A percentile compares a stretch with the other conserved stretches of the same genome.
These are phyloP conservation scores for Tephrocybe sp. DNA, from an alignment of 768 basidiomycete species.

Conservation along the genomic window DNA sequence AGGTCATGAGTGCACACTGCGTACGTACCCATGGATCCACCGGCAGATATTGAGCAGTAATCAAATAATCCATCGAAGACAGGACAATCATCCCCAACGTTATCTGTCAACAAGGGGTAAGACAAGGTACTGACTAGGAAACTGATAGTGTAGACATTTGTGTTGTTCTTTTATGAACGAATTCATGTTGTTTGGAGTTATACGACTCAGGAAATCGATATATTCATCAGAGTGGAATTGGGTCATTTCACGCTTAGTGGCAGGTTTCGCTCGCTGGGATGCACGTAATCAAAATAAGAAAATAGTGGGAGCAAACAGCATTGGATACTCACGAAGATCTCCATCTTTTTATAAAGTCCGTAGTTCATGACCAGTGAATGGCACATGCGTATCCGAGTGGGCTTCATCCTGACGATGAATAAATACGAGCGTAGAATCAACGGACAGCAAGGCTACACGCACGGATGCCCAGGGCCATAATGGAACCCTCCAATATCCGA, in stretches of 20 bases:
- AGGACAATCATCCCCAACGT: slow-evolving; percentile 98
- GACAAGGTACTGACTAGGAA: background rate
- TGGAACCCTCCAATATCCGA: slow-evolving; percentile 99
- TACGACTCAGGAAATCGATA: slow-evolving; percentile 92
- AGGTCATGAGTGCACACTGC: background rate
- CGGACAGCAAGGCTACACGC: slow-evolving; percentile 6
- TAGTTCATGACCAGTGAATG: slow-evolving; percentile 99
- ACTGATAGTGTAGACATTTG: slow-evolving; percentile 64
- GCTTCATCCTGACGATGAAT: slow-evolving; percentile 74
- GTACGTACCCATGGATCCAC: slow-evolving; percentile 93
- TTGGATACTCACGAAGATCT: slow-evolving; percentile 86
- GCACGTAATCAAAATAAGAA: no score
- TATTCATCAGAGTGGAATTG: slow-evolving; percentile 99
- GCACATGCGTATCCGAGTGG: slow-evolving; percentile 98
- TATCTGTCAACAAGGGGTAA: slow-evolving; percentile 54
- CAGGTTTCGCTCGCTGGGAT: slow-evolving; percentile 93
- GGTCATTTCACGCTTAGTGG: slow-evolving; percentile 99
- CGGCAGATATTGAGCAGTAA: slow-evolving; percentile 99
- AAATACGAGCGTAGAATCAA: slow-evolving; percentile 17
- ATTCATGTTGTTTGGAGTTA: slow-evolving; percentile 95
- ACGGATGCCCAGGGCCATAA: slow-evolving; percentile 98
- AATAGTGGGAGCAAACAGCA: background rate
- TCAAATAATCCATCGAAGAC: slow-evolving; percentile 99
- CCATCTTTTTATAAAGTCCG: slow-evolving; percentile 99
- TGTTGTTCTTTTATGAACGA: slow-evolving; percentile 92